These are phyloP conservation scores for Xanthoparmelia taractica DNA, from an alignment of 495 filamentous ascomycete species.

Conservation along the genomic window DNA sequence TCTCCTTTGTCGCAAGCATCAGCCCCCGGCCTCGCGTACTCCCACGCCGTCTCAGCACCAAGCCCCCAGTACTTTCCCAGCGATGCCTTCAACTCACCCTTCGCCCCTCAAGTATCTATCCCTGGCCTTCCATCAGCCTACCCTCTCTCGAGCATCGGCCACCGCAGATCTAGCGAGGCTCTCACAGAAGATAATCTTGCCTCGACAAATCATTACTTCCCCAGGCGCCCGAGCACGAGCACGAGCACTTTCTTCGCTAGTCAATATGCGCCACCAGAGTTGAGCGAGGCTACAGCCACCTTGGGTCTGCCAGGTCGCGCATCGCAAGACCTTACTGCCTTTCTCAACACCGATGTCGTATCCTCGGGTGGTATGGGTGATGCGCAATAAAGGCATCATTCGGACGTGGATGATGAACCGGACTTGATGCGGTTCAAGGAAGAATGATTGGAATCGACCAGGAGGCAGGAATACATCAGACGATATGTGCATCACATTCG, in stretches of 20 bases:
- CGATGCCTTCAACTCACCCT: not conserved
- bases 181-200: not conserved
- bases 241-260: conserved; percentile 9
- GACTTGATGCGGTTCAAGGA: not conserved
- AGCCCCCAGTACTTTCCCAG: conserved; percentile 5
- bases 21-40: not conserved
- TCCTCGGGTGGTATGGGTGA: conserved; percentile 1
- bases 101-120: conserved; percentile 9
- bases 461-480: not conserved
- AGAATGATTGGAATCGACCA: conserved; percentile 2
- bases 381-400: not conserved
- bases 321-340: not conserved
- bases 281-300: not conserved
- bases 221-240: conserved; percentile 6
- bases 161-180: conserved; percentile 6
- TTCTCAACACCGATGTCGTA: not conserved
- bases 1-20: not conserved
- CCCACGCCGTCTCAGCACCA: conserved; percentile 2
- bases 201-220: not conserved
- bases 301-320: not conserved
- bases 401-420: not conserved
- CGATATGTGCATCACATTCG: not conserved
- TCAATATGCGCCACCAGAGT: conserved; percentile 6
- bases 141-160: conserved; percentile 4
- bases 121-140: conserved; percentile 13